Percentiles rank a stretch among this genome's conserved stretches.
Conservation (phyloP, 768 basidiomycete genomes). For the Chalciporus pseudorubinellus region DNA sequence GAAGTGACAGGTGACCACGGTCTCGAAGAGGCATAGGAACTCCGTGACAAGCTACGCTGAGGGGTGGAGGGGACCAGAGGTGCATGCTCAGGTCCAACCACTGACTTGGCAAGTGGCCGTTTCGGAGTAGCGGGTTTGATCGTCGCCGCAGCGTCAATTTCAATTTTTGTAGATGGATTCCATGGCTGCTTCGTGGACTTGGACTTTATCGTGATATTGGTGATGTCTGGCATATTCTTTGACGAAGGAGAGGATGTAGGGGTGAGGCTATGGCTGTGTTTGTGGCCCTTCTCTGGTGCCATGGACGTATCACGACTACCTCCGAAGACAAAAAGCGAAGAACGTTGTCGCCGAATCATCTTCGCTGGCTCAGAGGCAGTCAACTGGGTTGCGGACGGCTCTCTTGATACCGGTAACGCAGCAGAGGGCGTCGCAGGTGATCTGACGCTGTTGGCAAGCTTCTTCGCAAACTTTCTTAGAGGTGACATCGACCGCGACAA, state of each 20-base stretch:
- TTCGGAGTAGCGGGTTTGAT: conserved; percentile 51
- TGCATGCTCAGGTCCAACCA: conserved; percentile 40
- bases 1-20: conserved; percentile 79
- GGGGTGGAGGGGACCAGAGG: conserved; percentile 51
- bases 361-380: conserved; percentile 55
- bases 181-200: conserved; percentile 52
- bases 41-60: conserved; percentile 66
- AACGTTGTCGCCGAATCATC: conserved; percentile 51
- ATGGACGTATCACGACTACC: conserved; percentile 42
- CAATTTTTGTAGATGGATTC: conserved; percentile 82
- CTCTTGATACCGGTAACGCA: conserved; percentile 47
- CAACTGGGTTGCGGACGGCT: conserved; percentile 30
- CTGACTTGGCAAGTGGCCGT: conserved; percentile 47
- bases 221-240: conserved; percentile 35
- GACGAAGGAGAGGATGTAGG: conserved; percentile 63
- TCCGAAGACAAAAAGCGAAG: conserved; percentile 61
- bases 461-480: conserved; percentile 73
- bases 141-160: conserved; percentile 46
- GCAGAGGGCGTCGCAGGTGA: conserved; percentile 41
- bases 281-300: conserved; percentile 62
- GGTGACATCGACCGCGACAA: conserved; percentile 80
- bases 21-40: conserved; percentile 73
- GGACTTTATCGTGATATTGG: conserved; percentile 41
- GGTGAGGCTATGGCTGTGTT: conserved; percentile 67
- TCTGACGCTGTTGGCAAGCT: conserved; percentile 50